Conservation (phyloP, 108 stramenopile species). For the Nitzschia putrida region DNA sequence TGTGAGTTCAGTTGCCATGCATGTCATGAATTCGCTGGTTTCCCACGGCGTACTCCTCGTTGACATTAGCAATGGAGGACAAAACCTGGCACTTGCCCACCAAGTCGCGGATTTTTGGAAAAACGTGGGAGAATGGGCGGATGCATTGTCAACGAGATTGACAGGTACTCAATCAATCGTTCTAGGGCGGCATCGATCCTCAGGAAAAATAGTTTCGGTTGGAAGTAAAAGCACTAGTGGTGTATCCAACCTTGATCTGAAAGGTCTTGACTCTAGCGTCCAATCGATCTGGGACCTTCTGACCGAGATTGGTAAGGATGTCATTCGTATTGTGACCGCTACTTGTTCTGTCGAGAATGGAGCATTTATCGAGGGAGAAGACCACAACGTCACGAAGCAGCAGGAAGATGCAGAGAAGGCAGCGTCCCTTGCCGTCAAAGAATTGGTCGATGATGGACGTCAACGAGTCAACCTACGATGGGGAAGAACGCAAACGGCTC, state of each 20-base stretch:
- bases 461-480: slow-evolving; percentile 8
- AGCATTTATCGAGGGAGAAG: slow-evolving; percentile 39
- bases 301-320: slow-evolving; percentile 65
- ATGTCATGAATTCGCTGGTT: slow-evolving; percentile 87
- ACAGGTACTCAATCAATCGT: too few species aligned
- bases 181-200: too few species aligned
- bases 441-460: slow-evolving; percentile 80
- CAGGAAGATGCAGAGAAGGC: slow-evolving; percentile 47
- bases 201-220: too few species aligned
- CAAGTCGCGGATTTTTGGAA: slow-evolving; percentile 70
- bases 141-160: too few species aligned
- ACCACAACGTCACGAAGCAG: slow-evolving; percentile 23
- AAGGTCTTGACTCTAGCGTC: too few species aligned
- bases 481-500: too few species aligned
- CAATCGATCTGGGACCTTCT: slow-evolving; percentile 59
- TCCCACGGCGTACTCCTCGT: slow-evolving; percentile 80
- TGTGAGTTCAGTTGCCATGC: slow-evolving; percentile 45
- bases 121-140: slow-evolving; percentile 21
- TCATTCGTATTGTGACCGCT: slow-evolving; percentile 70
- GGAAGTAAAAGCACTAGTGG: too few species aligned
- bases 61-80: slow-evolving; percentile 75
- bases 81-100: slow-evolving; percentile 45
- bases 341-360: slow-evolving; percentile 60
- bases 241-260: too few species aligned
- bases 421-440: slow-evolving; percentile 56